Percentiles rank a stretch among this genome's conserved stretches.
These are phyloP conservation scores for Aspergillus sergii DNA, from an alignment of 2,329 filamentous ascomycete genomes.

Conservation along the genomic window DNA sequence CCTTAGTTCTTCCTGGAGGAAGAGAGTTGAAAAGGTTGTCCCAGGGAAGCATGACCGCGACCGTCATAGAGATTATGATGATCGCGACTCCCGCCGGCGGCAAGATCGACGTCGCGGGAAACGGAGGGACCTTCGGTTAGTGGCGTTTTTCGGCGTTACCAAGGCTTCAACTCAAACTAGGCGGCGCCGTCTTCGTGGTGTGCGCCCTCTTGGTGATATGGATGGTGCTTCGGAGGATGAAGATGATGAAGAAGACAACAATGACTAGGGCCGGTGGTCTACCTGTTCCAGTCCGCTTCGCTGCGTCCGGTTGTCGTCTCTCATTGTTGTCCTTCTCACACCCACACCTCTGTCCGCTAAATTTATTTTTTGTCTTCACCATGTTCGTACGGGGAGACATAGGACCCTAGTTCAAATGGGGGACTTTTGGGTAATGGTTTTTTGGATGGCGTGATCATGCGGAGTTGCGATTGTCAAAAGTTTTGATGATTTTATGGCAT, in stretches of 20 bases:
- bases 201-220: constrained; percentile 55
- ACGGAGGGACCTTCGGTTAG: constrained; percentile 37
- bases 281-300: constrained; percentile 14
- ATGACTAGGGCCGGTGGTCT: constrained; percentile 18
- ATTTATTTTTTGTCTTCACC: constrained; percentile 11
- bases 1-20: constrained; percentile 92
- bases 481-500: constrained; percentile 18
- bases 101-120: constrained; percentile 33
- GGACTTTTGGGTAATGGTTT: constrained; percentile 18
- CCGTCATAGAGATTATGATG: constrained; percentile 38
- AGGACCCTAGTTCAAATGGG: constrained; percentile 7
- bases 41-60: constrained; percentile 44
- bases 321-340: constrained; percentile 15
- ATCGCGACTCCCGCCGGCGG: constrained; percentile 39
- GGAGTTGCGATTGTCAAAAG: constrained; percentile 25
- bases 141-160: constrained; percentile 48
- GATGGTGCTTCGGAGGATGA: constrained; percentile 62
- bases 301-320: constrained; percentile 19
- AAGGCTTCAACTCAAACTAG: constrained; percentile 37
- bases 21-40: constrained; percentile 68
- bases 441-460: constrained; percentile 21
- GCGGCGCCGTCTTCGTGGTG: constrained; percentile 30
- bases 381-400: constrained; percentile 12
- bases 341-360: constrained; percentile 5
- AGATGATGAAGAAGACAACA: constrained; percentile 56